Evolutionary conservation across 768 basidiomycete species (phyloP).

Genomic region (Mycena metata): DNA sequence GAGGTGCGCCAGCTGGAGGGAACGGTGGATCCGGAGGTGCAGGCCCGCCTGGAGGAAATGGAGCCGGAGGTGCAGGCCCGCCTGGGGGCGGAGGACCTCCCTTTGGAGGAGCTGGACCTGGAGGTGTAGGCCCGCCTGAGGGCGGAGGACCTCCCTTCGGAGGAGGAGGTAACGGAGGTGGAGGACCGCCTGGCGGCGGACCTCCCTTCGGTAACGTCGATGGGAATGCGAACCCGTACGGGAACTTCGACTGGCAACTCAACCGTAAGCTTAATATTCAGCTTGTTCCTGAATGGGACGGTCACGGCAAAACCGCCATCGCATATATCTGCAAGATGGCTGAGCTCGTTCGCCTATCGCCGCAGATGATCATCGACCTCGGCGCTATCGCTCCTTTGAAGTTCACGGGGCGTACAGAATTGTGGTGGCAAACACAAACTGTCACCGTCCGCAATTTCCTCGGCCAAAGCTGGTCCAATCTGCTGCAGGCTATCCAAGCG

Average conservation of each 20-base stretch:
- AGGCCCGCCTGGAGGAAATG: not conserved
- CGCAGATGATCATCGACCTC: slow-evolving; percentile 15
- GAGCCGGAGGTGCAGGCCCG: slow-evolving; percentile 9
- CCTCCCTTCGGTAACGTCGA: too few relatives aligned
- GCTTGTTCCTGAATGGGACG: slow-evolving; percentile 15
- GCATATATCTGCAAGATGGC: slow-evolving; percentile 10
- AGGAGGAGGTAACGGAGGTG: too few relatives aligned
- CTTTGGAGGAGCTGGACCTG: too few relatives aligned
- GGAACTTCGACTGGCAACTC: slow-evolving; percentile 7
- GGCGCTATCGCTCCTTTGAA: slow-evolving; percentile 14
- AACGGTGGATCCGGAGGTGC: too few relatives aligned
- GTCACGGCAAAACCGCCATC: slow-evolving; percentile 3
- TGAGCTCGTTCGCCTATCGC: slow-evolving; percentile 9
- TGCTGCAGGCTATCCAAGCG: too few relatives aligned
- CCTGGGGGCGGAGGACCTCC: slow-evolving; percentile 4
- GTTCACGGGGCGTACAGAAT: slow-evolving; percentile 1
- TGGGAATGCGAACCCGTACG: too few relatives aligned
- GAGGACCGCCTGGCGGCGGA: too few relatives aligned
- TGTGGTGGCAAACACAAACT: slow-evolving; percentile 15
- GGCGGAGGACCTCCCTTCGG: too few relatives aligned
- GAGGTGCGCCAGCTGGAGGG: too few relatives aligned
- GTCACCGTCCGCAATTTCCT: not conserved
- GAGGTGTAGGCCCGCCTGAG: too few relatives aligned
- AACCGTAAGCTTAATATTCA: slow-evolving; percentile 2
- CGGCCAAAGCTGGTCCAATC: not conserved